Percentiles rank a stretch among this genome's conserved stretches.
Evolutionary conservation across 1,139 yeast species (phyloP).

Genomic region (Barnettozyma hawaiiensis): DNA sequence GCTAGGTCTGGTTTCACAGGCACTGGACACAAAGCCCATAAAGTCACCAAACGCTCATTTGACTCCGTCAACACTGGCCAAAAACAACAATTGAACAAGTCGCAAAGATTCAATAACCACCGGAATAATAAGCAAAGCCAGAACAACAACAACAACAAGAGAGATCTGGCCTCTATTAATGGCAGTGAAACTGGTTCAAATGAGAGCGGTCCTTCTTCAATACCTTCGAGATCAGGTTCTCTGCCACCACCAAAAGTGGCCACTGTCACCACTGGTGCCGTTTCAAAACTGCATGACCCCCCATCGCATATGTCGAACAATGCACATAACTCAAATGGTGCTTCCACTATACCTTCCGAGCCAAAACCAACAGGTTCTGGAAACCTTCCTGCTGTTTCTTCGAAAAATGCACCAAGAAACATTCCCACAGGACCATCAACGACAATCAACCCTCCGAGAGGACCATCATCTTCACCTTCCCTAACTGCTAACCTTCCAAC

Average conservation of each 20-base stretch:
- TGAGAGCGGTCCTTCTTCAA: neutral
- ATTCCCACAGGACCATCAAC: neutral
- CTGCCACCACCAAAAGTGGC: neutral
- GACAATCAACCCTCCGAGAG: neutral
- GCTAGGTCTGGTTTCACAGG: slow-evolving; percentile 33
- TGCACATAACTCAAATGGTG: neutral
- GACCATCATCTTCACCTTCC: neutral
- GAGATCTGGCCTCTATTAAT: neutral
- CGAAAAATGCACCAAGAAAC: neutral
- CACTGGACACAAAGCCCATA: neutral
- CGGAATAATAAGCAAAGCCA: neutral
- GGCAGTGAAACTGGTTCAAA: neutral
- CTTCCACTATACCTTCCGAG: neutral
- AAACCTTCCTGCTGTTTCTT: neutral
- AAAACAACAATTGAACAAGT: neutral
- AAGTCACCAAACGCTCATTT: neutral
- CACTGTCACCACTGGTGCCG: neutral
- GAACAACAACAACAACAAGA: neutral
- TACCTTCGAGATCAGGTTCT: slow-evolving; percentile 2
- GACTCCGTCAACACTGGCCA: neutral
- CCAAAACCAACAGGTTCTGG: neutral
- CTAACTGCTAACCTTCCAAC: neutral
- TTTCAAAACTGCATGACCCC: neutral
- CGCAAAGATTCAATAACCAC: neutral
- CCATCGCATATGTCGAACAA: neutral